Evolutionary conservation across 2,329 filamentous ascomycete species (phyloP), one percentile per base, ranked within the genome.

Genomic region (Trichoderma semiorbis): DNA sequence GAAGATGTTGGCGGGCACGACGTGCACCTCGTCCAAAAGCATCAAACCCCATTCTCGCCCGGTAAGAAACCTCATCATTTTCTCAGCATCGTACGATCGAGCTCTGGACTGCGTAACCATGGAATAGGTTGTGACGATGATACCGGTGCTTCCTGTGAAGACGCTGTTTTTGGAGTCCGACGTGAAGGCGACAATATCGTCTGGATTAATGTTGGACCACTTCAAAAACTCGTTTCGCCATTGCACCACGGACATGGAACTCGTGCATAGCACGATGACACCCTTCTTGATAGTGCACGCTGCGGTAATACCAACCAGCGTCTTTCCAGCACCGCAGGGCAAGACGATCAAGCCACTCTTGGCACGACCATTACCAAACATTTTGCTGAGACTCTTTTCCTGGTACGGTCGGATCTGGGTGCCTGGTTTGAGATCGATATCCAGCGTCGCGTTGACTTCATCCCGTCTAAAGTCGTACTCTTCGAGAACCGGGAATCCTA

Each of bases 401-500:
- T 99, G 96, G 77, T 99, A 99, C 73, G 97, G 84, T 79, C 95
- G 91, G 79, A 98, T 98, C 78, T 95, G 92, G 0, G 95, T 95
- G 71, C 91, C 91, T 0, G 95, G 95, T 76, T 93, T 93, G 63
- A 98, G 85, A 80, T 98, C 95, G 76, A 99, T 99, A 71, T 98
- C 94, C 43, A 99, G 85, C 65, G 93, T 97, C 1, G 95, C 89
- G 78, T 98, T 99, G 76, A 90, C 88, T 73, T 93, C 89, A 79
- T 99, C 96, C 76, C 96, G 95, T 72, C 94, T 89, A 81, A 98
- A 99, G 80, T 99, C 96, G 81, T 99, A 99, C 82, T 99, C 96
- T 80, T 98, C 95, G 10, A 98, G 88, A 10, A 97, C 91, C 3
- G 96, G 96, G 74, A 94, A 92, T 30, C 92, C 92, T 65, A 99